These are phyloP conservation scores for Penicillium steckii DNA, from an alignment of 495 filamentous ascomycete species.

Conservation along the genomic window DNA sequence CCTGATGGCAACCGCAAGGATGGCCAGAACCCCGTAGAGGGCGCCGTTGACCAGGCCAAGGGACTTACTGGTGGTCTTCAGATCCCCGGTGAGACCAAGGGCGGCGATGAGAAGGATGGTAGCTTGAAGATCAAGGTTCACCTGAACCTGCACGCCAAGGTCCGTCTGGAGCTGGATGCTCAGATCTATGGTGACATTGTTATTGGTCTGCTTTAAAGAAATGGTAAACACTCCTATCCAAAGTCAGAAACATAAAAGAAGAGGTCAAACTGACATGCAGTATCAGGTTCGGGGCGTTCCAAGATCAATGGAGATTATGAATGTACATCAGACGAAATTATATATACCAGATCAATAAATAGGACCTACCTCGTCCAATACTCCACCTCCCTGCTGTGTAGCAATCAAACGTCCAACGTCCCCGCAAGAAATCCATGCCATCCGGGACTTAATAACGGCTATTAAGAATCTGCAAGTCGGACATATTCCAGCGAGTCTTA, in stretches of 20 bases:
- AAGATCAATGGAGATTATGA: background rate
- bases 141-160: conserved; percentile 25
- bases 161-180: conserved; percentile 22
- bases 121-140: conserved; percentile 25
- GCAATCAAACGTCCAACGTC: background rate
- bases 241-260: too few species aligned
- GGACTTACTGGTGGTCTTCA: conserved; percentile 2
- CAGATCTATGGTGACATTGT: conserved; percentile 25
- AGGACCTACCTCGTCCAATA: background rate
- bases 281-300: too few species aligned
- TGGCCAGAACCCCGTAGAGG: conserved; percentile 8
- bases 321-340: background rate
- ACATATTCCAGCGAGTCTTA: background rate
- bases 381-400: background rate
- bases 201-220: conserved; percentile 21
- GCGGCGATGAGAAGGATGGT: conserved; percentile 15
- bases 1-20: conserved; percentile 16
- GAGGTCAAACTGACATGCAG: too few species aligned
- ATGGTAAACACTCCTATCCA: background rate
- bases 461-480: background rate
- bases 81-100: conserved; percentile 11
- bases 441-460: too few species aligned
- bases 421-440: too few species aligned
- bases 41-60: background rate
- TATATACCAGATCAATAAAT: background rate